Base-by-base conservation (phyloP, 2,329 filamentous ascomycete genomes). In the Aspergillus pseudoglaucus region DNA sequence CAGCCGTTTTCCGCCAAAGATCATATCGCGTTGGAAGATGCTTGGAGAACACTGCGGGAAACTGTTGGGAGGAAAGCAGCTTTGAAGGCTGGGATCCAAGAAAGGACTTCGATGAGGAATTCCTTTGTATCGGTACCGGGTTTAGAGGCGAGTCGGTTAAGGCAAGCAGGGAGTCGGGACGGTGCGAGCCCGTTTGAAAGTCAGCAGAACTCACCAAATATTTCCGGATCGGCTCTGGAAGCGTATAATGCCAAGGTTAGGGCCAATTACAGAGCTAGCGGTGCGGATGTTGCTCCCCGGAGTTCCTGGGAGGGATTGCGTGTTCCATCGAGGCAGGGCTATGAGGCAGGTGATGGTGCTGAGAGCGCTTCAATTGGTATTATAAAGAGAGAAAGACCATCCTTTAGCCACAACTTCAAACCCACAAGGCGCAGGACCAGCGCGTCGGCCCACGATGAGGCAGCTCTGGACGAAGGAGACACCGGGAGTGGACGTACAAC, bases 1-100 rank as follows among this genome's bases (percentile, higher is more conserved):
- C 82, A 87, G 39, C 88, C 90, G 0, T 95, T 95, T 66, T 85
- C 87, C 0, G 76, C 76, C 4, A 83, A 81, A 49, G 90, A 95
- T 69, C 94, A 91, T 56, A 81, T 84, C 55, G 82, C 85, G 2
- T 74, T 95, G 10, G 88, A 95, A 63, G 80, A 82, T 53, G 82
- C 88, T 32, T 95, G 90, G 88, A 69, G 84, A 39, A 70, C 75
- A 14, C 73, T 93, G 14, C 60, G 67, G 22, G 55, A 59, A 25
- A 44, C 50, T 14, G 51, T 42, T 10, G 54, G 57, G 42, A 46
- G 48, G 12, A 54, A 48, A 22, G 18, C 37, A 10, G 42, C 47
- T 14, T 42, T 14, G 9, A 50, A 46, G 30, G 39, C 12, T 6
- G 52, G 46, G 17, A 25, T 46, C 27, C 49, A 49, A 10, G 50